Evolutionary conservation across 768 basidiomycete species (phyloP), one percentile per base, ranked within the genome.

Genomic region (Rhizopogon vinicolor): DNA sequence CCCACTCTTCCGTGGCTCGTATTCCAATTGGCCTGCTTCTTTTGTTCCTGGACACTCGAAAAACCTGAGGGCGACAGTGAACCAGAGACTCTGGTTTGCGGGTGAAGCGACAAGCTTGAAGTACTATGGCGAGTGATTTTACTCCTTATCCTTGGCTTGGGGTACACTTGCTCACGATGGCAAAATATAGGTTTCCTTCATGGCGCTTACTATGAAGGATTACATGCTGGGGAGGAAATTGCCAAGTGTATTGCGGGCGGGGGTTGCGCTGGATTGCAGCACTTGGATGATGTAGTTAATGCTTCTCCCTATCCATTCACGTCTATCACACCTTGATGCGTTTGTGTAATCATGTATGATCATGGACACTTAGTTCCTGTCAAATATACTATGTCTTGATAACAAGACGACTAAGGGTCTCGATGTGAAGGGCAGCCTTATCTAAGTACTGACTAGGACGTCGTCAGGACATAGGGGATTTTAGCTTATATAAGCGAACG

Each of bases 1-100:
- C 61, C 76, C 78, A 3, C 68, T 79, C 35, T 71, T 22, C 57
- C 60, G 64, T 0, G 69, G 68, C 4, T 81, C 84, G 3, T 89
- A 84, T 60, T 83, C 82, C 19, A 89, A 86, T 57, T 88, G 85
- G 85, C 86, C 85, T 0, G 75, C 87, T 0, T 75, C 82, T 3
- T 86, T 85, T 58, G 66, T 80, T 10, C 74, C 73, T 14, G 70
- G 66, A 8, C 82, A 85, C 51, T 74, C 81, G n/a, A 69, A 77
- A 28, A 84, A 86, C 61, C 61, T 86, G 45, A 74, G 79, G 54
- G 80, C 82, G 5, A 83, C 80, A 19, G 71, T 86, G 16, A 70
- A 69, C 5, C 58, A 68, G 37, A 71, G 74, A 7, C 71, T 87
- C 16, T 86, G 80, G 75, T 87, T 86, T 58, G 78, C 84, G 0